phyloP scores from a whole-genome alignment of 495 filamentous ascomycete genomes.

The Aspergillus mulundensis region DNA sequence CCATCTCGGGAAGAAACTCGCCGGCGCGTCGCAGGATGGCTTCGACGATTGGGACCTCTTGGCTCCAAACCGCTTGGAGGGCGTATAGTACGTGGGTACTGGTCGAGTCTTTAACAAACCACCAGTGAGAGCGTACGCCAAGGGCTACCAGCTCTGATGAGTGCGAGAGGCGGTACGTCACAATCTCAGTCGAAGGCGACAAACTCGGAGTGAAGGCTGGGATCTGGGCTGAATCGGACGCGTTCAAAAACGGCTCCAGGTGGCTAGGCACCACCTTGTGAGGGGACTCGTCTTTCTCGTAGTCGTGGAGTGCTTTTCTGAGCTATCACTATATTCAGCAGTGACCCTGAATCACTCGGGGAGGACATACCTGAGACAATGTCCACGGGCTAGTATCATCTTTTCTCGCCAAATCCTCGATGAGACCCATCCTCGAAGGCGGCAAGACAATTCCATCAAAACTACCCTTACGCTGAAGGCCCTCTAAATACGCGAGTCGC shows the following conservation, averaged over 20 bases:
- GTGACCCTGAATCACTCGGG: too few relatives aligned
- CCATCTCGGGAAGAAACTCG: conserved; percentile 16
- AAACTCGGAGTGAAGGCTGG: conserved; percentile 13
- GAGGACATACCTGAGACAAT: conserved; percentile 13
- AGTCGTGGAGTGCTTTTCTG: conserved; percentile 13
- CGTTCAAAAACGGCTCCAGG: conserved; percentile 13
- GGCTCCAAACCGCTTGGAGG: conserved; percentile 18
- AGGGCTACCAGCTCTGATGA: conserved; percentile 16
- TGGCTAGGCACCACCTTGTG: conserved; percentile 5
- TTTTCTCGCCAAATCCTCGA: conserved; percentile 8
- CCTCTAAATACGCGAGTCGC: conserved; percentile 14
- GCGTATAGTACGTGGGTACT: conserved; percentile 19
- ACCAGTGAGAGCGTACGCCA: conserved; percentile 19
- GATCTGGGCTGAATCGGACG: conserved; percentile 2
- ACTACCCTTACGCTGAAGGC: conserved; percentile 6
- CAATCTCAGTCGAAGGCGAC: not conserved
- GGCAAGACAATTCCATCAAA: conserved; percentile 13
- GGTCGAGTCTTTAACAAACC: conserved; percentile 18
- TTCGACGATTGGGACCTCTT: conserved; percentile 15
- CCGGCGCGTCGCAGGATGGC: conserved; percentile 17
- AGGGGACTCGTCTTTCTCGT: not conserved
- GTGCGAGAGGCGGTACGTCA: conserved; percentile 19
- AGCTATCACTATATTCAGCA: conserved; percentile 5
- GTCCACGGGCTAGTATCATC: conserved; percentile 7
- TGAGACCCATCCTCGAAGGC: conserved; percentile 12